A percentile compares a stretch with the other conserved stretches of the same genome.
Evolutionary conservation across 257 asterid species (phyloP).

Genomic region (Solanum gandarillasii): DNA sequence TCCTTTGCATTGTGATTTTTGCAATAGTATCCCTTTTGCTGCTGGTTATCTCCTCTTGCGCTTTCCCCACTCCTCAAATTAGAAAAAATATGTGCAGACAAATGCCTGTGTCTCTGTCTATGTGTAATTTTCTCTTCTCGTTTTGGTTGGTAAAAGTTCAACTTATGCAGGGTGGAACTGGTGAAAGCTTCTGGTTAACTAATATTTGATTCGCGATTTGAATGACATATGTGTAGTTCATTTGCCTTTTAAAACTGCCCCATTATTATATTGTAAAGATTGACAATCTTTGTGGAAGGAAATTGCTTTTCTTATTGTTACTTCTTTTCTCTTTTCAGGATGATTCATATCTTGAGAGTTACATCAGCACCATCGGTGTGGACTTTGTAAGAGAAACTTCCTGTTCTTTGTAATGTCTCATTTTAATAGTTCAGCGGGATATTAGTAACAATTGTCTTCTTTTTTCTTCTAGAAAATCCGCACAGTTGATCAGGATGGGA

Average conservation of each 20-base stretch:
- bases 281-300: background rate
- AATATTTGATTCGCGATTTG: background rate
- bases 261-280: background rate
- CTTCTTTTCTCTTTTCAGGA: slow-evolving; percentile 36
- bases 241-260: background rate
- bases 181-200: background rate
- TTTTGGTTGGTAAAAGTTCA: background rate
- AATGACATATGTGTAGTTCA: background rate
- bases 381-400: slow-evolving; percentile 68
- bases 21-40: background rate
- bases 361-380: slow-evolving; percentile 90
- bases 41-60: background rate
- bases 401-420: background rate
- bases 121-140: background rate
- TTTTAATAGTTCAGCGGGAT: background rate
- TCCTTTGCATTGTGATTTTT: background rate
- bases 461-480: slow-evolving; percentile 61
- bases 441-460: background rate
- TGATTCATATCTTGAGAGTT: slow-evolving; percentile 91
- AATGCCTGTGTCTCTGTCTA: background rate
- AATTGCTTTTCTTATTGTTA: slow-evolving; percentile 3
- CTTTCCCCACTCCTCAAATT: no score
- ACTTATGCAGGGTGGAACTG: background rate
- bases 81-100: background rate
- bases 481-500: slow-evolving; percentile 90